phyloP scores from a whole-genome alignment of 495 filamentous ascomycete species.

The Staphylotrichum longicolle region DNA sequence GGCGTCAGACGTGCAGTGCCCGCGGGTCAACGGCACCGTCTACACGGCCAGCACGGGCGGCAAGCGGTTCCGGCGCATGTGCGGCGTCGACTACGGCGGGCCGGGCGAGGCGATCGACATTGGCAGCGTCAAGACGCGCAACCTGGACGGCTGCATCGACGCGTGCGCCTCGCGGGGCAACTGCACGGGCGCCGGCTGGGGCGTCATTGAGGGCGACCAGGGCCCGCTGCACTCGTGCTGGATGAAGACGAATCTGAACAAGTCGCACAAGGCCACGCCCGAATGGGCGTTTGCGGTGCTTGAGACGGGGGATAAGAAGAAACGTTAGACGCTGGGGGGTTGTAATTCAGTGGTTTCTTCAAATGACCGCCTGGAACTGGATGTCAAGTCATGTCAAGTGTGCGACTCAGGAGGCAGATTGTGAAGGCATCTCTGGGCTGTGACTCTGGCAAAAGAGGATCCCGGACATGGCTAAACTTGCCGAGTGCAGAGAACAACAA shows the following conservation, averaged over 20 bases:
- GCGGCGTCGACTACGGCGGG: conserved; percentile 39
- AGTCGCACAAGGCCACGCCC: conserved; percentile 46
- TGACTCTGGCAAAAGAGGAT: too few species aligned
- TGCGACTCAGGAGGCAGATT: too few species aligned
- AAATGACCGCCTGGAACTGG: too few species aligned
- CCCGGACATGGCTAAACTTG: too few species aligned
- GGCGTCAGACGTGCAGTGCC: conserved; percentile 24
- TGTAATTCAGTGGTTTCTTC: too few species aligned
- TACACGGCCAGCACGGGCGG: conserved; percentile 25
- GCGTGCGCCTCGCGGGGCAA: conserved; percentile 29
- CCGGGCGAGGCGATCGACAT: conserved; percentile 36
- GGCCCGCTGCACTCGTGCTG: conserved; percentile 38
- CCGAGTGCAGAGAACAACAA: too few species aligned
- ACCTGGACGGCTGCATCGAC: conserved; percentile 36
- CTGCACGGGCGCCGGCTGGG: conserved; percentile 42
- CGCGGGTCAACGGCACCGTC: conserved; percentile 36
- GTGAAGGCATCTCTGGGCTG: too few species aligned
- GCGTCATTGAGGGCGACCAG: conserved; percentile 35
- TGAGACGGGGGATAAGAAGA: neutral
- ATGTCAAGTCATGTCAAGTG: too few species aligned
- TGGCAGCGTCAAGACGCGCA: conserved; percentile 25
- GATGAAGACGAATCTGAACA: conserved; percentile 55
- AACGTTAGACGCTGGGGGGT: too few species aligned
- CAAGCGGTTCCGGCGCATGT: conserved; percentile 35
- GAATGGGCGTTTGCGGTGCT: conserved; percentile 43